Base-by-base conservation (phyloP, 768 basidiomycete species). In the Lentinula sp. region DNA sequence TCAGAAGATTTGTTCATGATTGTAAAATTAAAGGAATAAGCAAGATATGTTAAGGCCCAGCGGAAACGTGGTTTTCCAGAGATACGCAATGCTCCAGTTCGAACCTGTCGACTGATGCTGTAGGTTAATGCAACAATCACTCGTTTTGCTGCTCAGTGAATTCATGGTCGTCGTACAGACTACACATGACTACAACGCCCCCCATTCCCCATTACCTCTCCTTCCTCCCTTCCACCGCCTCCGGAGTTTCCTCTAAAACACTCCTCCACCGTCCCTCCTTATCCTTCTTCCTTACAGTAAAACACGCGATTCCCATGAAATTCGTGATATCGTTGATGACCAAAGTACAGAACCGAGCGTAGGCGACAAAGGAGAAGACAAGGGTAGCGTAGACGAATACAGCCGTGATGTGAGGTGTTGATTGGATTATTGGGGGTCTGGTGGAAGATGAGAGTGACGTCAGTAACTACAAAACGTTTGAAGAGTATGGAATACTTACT, bases 281-380 rank as follows among this genome's bases (percentile, higher is more conserved):
- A 65, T 93, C 92, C 80, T 85, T 91, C 77, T 91, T 95, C 59
- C 87, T 79, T 49, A 97, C 94, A 15, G 91, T 93, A 69, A 97
- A 94, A 76, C 94, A 98, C 1, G 93, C 96, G 66, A 97, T 93
- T 11, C 96, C 96, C 63, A 96, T 81, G 73, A 88, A 89, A 62
- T 94, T 84, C 60, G 93, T 96, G 73, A 98, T 93, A 65, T 95
- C 89, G 62, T 73, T 74, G 66, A 95, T 93, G 59, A 95, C 93
- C n/a, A 88, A 76, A 32, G 83, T 79, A 66, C 88, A 89, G 73
- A 95, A 95, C 48, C 88, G 81, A 28, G 79, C 84, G 67, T 93
- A 96, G 45, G 82, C 80, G 67, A 86, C 63, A 60, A 91, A 70
- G 3, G 93, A 89, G 39, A 93, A 66, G 1, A 77, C 73, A 37